Conservation (phyloP, 176 grass and related monocot species). For the barley (Hordeum vulgare) region DNA sequence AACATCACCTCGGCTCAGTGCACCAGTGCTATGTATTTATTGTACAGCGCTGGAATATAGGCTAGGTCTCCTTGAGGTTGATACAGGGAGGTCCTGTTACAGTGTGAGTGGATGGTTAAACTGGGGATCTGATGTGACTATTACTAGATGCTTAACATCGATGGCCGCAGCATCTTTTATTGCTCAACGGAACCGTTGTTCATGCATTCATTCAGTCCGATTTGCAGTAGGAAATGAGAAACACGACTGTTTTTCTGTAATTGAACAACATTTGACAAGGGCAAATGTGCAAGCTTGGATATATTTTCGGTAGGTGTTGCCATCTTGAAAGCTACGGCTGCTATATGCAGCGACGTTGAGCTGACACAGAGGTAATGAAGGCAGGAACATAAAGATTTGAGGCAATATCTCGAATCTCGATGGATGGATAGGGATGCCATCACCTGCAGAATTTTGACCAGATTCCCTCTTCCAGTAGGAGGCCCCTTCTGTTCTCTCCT, state of each 20-base stretch:
- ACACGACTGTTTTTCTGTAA: neutral
- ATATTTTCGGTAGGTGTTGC: neutral
- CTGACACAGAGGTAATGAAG: conserved; percentile 6
- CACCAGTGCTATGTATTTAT: neutral
- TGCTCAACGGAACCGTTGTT: neutral
- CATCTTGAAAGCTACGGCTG: neutral
- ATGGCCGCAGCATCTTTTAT: neutral
- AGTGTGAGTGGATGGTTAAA: neutral
- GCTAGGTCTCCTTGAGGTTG: neutral
- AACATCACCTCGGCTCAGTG: conserved; percentile 1
- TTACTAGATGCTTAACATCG: neutral
- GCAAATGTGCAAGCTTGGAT: neutral
- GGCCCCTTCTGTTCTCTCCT: conserved; percentile 13
- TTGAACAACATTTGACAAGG: neutral
- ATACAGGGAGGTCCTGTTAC: neutral
- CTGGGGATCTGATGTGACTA: neutral
- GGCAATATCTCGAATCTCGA: neutral
- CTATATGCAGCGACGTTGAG: neutral
- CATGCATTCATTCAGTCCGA: neutral
- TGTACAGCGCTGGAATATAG: neutral
- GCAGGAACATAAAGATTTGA: conserved; percentile 3
- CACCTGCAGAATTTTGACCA: conserved; percentile 33
- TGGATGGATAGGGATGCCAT: conserved; percentile 8
- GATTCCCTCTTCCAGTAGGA: conserved; percentile 30
- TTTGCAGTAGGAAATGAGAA: neutral